Conservation (phyloP, 2,329 filamentous ascomycete genomes). For the Claviceps maximensis region DNA sequence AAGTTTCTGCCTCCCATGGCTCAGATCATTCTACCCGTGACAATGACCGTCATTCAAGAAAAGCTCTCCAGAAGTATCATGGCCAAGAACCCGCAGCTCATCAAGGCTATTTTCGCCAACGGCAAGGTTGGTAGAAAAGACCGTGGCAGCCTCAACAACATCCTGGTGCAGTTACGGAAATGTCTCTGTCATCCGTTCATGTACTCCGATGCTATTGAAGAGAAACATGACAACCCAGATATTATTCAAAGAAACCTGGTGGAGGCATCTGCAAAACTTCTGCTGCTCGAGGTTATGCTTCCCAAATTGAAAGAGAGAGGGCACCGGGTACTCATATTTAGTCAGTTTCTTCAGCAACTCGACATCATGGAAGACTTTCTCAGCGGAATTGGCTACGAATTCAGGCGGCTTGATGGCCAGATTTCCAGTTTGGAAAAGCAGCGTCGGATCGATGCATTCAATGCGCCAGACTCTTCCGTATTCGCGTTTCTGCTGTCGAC, state of each 20-base stretch:
- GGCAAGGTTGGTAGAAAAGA: constrained; percentile 55
- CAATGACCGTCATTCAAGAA: constrained; percentile 87
- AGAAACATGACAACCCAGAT: constrained; percentile 48
- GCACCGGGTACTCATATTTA: constrained; percentile 88
- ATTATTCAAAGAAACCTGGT: constrained; percentile 69
- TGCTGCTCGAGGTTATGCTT: constrained; percentile 71
- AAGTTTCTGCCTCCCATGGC: constrained; percentile 87
- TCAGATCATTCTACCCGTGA: constrained; percentile 91
- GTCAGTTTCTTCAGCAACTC: constrained; percentile 82
- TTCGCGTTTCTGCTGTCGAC: constrained; percentile 93
- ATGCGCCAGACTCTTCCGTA: constrained; percentile 65
- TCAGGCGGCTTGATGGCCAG: constrained; percentile 74
- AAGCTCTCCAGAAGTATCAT: constrained; percentile 90
- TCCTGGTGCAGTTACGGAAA: constrained; percentile 87
- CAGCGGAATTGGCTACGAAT: constrained; percentile 55
- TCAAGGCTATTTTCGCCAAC: constrained; percentile 71
- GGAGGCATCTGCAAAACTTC: constrained; percentile 81
- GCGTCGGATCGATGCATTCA: constrained; percentile 86
- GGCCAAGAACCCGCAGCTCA: constrained; percentile 76
- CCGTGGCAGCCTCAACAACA: constrained; percentile 76
- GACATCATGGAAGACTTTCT: constrained; percentile 90
- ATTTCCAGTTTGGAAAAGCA: constrained; percentile 79
- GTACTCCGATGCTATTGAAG: constrained; percentile 83
- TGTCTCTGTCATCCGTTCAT: constrained; percentile 94
- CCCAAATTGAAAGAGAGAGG: constrained; percentile 76